These are phyloP conservation scores for Mrakia gelida DNA, from an alignment of 768 basidiomycete species.

Conservation along the genomic window DNA sequence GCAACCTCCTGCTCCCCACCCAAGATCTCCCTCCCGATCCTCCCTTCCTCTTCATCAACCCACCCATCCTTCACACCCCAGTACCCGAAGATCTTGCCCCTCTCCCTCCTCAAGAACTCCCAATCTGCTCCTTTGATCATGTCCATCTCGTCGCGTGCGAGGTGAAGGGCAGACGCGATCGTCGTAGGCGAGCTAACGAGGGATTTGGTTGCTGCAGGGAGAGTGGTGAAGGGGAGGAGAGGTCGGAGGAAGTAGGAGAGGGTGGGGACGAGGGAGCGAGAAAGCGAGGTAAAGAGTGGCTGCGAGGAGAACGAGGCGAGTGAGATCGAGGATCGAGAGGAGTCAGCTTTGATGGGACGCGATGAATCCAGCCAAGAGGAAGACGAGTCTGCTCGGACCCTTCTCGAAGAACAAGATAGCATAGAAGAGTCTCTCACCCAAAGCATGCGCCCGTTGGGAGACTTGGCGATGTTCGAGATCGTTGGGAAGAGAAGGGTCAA, in stretches of 20 bases:
- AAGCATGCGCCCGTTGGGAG: conserved; percentile 61
- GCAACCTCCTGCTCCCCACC: not conserved
- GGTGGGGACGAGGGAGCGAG: conserved; percentile 47
- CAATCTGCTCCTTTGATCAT: conserved; percentile 56
- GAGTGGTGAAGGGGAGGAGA: conserved; percentile 48
- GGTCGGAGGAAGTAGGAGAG: conserved; percentile 53
- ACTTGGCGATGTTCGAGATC: conserved; percentile 57
- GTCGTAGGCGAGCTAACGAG: conserved; percentile 55
- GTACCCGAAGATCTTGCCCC: conserved; percentile 53
- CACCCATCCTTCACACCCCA: conserved; percentile 49
- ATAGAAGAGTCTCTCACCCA: conserved; percentile 50
- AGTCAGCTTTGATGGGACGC: not conserved
- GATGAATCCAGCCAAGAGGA: not conserved
- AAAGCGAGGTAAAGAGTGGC: conserved; percentile 49
- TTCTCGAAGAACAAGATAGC: too few relatives aligned
- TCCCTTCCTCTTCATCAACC: conserved; percentile 16
- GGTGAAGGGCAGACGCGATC: conserved; percentile 55
- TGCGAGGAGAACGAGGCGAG: not conserved
- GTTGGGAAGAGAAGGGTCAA: conserved; percentile 68
- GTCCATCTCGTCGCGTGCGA: conserved; percentile 68
- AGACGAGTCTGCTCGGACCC: too few relatives aligned
- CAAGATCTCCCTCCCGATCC: not conserved
- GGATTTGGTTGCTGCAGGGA: conserved; percentile 36
- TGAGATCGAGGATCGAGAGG: not conserved
- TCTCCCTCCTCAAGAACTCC: conserved; percentile 45